These are phyloP conservation scores for Stachybotrys echinatus DNA, from an alignment of 2,329 filamentous ascomycete species.

Conservation along the genomic window DNA sequence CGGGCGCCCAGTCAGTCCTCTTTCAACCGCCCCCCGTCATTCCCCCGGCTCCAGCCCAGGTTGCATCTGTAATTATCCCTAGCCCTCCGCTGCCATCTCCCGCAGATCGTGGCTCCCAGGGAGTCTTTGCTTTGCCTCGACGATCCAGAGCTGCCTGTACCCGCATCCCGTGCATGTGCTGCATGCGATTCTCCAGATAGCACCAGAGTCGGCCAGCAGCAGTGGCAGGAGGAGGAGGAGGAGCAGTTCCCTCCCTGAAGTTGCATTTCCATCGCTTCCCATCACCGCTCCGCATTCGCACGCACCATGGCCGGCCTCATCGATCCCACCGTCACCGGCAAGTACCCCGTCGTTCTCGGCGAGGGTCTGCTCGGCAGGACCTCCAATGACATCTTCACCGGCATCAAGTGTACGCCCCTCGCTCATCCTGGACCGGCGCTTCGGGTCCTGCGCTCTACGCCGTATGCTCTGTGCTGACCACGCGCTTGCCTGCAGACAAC, in stretches of 20 bases:
- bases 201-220: no score
- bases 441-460: no score
- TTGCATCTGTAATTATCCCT: no score
- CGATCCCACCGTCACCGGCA: slow-evolving; percentile 55
- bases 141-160: background rate
- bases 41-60: background rate
- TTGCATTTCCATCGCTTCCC: background rate
- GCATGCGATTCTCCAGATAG: no score
- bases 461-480: slow-evolving; percentile 3
- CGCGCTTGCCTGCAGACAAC: slow-evolving; percentile 44
- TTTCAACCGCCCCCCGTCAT: background rate
- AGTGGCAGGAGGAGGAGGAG: no score
- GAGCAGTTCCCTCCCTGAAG: no score
- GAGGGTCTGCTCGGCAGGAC: slow-evolving; percentile 54
- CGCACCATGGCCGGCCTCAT: slow-evolving; percentile 34
- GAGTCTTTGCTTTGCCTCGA: background rate
- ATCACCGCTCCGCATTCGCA: background rate
- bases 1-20: background rate
- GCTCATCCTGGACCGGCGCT: no score
- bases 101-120: background rate
- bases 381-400: slow-evolving; percentile 54
- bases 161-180: no score
- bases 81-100: background rate
- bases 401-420: slow-evolving; percentile 51
- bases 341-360: slow-evolving; percentile 60